Evolutionary conservation across 2,329 filamentous ascomycete species (phyloP).

Genomic region (Capronia epimyces): DNA sequence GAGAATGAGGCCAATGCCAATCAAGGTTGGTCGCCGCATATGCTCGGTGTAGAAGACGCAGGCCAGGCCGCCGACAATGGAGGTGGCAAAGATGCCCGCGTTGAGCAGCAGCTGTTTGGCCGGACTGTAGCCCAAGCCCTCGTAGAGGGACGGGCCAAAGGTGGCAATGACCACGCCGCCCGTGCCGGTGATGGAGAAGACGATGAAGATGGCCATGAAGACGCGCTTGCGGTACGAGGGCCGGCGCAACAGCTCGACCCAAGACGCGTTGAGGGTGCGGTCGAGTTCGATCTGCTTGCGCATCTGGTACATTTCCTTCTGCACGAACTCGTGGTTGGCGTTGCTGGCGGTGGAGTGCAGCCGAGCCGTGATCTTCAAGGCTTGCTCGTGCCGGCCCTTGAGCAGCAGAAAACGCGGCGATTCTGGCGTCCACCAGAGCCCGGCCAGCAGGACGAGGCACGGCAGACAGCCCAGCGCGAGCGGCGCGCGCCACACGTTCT

Average conservation of each 20-base stretch:
- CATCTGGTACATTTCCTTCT: neutral
- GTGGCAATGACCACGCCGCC: neutral
- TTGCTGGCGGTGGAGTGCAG: neutral
- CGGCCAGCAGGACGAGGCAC: no score
- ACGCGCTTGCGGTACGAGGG: neutral
- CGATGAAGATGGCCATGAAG: neutral
- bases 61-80: slow-evolving; percentile 38
- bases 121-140: neutral
- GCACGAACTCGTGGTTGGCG: neutral
- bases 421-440: neutral
- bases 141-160: neutral
- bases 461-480: no score
- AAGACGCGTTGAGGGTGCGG: neutral
- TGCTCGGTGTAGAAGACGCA: slow-evolving; percentile 40
- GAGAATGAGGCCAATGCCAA: slow-evolving; percentile 35
- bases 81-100: neutral
- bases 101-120: neutral
- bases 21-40: slow-evolving; percentile 32
- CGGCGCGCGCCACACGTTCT: no score
- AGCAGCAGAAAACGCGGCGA: neutral
- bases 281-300: neutral
- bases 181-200: neutral
- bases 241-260: neutral
- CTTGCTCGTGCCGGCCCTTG: neutral
- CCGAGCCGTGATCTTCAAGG: neutral